phyloP scores from a whole-genome alignment of 2,329 filamentous ascomycete genomes.

The Monosporascus cannonballus region DNA sequence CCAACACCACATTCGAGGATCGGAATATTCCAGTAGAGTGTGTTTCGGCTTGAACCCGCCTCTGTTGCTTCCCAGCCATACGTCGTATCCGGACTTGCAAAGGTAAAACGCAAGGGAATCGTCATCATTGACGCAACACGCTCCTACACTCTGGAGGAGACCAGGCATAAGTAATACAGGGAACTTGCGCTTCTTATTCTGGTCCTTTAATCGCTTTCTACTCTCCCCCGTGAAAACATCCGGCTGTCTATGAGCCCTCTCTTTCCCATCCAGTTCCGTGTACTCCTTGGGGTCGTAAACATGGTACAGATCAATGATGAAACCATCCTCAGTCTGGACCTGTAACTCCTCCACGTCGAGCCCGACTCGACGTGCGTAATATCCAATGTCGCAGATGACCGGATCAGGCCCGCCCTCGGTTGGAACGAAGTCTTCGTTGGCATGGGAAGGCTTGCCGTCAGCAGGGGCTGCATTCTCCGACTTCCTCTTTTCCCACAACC shows the following conservation, averaged over 20 bases:
- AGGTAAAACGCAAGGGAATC: conserved; percentile 87
- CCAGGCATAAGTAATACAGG: conserved; percentile 86
- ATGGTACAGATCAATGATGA: conserved; percentile 84
- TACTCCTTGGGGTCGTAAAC: conserved; percentile 79
- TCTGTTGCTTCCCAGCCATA: conserved; percentile 92
- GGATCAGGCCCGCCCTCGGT: conserved; percentile 77
- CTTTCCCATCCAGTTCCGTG: conserved; percentile 39
- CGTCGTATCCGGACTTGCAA: conserved; percentile 86
- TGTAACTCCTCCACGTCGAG: conserved; percentile 77
- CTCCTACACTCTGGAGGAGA: conserved; percentile 78
- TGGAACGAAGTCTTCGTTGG: conserved; percentile 57
- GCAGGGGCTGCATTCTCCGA: conserved; percentile 30
- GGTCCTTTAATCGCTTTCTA: conserved; percentile 30
- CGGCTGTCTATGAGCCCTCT: conserved; percentile 51
- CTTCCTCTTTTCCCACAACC: conserved; percentile 52
- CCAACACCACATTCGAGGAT: conserved; percentile 96
- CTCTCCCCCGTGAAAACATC: conserved; percentile 50
- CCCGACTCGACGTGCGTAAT: conserved; percentile 84
- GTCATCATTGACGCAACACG: conserved; percentile 87
- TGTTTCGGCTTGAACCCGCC: conserved; percentile 81
- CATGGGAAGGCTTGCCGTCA: conserved; percentile 34
- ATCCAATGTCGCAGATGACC: conserved; percentile 70
- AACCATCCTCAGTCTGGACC: conserved; percentile 91
- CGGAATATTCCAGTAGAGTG: conserved; percentile 59
- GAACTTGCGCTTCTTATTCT: conserved; percentile 54